A percentile compares a stretch with the other conserved stretches of the same genome.
Conservation (phyloP, 2,329 filamentous ascomycete genomes). For the Alternaria metachromatica region DNA sequence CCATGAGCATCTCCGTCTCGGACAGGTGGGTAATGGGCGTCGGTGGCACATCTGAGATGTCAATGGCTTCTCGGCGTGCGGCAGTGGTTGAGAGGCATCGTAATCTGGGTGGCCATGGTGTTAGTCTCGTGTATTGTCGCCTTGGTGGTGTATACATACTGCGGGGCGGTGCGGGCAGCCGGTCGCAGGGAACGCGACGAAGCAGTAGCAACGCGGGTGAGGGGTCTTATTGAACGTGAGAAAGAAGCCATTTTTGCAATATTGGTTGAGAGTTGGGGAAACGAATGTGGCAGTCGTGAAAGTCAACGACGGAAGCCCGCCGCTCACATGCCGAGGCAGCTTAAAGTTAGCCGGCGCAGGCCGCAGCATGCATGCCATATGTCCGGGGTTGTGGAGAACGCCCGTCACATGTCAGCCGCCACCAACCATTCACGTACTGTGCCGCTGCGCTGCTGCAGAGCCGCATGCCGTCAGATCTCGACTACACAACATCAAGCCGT, state of each 20-base stretch:
- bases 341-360: slow-evolving; percentile 13
- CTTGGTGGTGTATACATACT: slow-evolving; percentile 25
- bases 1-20: slow-evolving; percentile 88
- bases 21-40: slow-evolving; percentile 93
- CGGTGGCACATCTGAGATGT: slow-evolving; percentile 77
- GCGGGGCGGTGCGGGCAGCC: slow-evolving; percentile 38
- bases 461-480: not conserved
- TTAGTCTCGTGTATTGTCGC: slow-evolving; percentile 5
- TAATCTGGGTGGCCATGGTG: slow-evolving; percentile 23
- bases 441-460: not conserved
- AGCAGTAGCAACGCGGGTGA: slow-evolving; percentile 37
- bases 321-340: slow-evolving; percentile 13
- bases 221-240: slow-evolving; percentile 38
- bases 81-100: slow-evolving; percentile 54
- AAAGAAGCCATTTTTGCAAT: slow-evolving; percentile 38
- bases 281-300: not conserved
- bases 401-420: slow-evolving; percentile 12
- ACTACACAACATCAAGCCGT: slow-evolving; percentile 4
- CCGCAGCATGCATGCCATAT: slow-evolving; percentile 3
- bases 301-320: not conserved
- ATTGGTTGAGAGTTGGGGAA: not conserved
- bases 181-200: slow-evolving; percentile 38
- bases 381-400: slow-evolving; percentile 11
- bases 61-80: slow-evolving; percentile 46
- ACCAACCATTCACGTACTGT: not conserved